Evolutionary conservation across 2,329 filamentous ascomycete genomes (phyloP).

Genomic region (Coleophoma crateriformis): DNA sequence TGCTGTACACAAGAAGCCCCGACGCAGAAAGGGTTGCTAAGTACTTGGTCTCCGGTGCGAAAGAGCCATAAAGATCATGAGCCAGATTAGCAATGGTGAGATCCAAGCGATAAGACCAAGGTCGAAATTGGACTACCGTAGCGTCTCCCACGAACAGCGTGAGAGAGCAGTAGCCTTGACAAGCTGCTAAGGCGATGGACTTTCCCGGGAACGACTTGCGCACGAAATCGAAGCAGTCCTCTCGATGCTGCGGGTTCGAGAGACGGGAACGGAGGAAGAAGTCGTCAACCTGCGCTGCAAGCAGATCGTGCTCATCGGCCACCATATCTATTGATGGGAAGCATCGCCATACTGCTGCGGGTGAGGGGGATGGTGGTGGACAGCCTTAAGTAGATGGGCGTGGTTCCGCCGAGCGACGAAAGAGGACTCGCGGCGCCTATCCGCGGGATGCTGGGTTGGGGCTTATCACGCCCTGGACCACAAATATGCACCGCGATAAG

Average conservation of each 20-base stretch:
- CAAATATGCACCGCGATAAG: too few relatives aligned
- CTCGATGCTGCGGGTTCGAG: constrained; percentile 6
- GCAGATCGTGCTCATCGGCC: constrained; percentile 1
- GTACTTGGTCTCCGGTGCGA: constrained; percentile 36
- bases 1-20: constrained; percentile 31
- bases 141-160: constrained; percentile 35
- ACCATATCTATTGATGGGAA: neutral
- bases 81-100: constrained; percentile 31
- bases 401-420: too few relatives aligned
- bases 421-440: too few relatives aligned
- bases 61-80: constrained; percentile 30
- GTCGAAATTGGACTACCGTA: constrained; percentile 44
- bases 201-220: constrained; percentile 24
- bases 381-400: too few relatives aligned
- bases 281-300: constrained; percentile 7
- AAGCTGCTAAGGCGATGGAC: constrained; percentile 27
- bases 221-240: constrained; percentile 28
- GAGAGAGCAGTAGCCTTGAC: constrained; percentile 48
- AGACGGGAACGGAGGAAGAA: constrained; percentile 22
- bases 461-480: too few relatives aligned
- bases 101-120: constrained; percentile 35
- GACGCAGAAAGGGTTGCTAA: constrained; percentile 28
- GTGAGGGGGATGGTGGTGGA: too few relatives aligned
- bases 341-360: neutral
- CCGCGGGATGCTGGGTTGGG: too few relatives aligned